A percentile compares a stretch with the other conserved stretches of the same genome.
Conservation (phyloP, 345 rosid species). For the Acer yangbiense region DNA sequence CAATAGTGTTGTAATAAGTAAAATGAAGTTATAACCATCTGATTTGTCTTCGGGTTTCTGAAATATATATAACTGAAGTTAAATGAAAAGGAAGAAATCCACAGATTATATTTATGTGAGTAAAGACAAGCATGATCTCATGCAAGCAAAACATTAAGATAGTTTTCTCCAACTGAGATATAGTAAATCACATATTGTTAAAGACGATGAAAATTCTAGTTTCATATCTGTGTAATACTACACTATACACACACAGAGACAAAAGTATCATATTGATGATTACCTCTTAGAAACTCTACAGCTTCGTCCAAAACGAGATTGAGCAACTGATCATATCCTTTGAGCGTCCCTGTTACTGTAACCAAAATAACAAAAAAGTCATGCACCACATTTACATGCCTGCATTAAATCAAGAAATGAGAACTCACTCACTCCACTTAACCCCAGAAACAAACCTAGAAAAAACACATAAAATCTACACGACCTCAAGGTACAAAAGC, state of each 20-base stretch:
- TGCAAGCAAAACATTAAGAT: neutral
- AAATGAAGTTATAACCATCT: neutral
- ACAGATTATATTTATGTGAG: neutral
- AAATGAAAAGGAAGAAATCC: neutral
- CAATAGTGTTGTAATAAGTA: neutral
- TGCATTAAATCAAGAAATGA: neutral
- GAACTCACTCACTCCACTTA: neutral
- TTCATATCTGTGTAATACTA: neutral
- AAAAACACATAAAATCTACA: neutral
- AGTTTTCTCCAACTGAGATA: neutral
- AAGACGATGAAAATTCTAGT: neutral
- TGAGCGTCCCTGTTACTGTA: conserved; percentile 88
- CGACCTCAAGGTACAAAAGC: neutral
- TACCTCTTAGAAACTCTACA: conserved; percentile 85
- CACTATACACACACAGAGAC: neutral
- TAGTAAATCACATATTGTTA: neutral
- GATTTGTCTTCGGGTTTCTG: neutral
- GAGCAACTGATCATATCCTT: conserved; percentile 91
- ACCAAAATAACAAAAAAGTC: conserved; percentile 5
- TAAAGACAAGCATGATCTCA: neutral
- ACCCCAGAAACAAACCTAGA: neutral
- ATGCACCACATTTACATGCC: neutral
- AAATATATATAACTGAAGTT: no score
- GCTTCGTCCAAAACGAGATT: conserved; percentile 96
- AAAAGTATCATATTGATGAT: conserved; percentile 7